Conservation (phyloP, 257 asterid genomes). For the Solanum boliviense region DNA sequence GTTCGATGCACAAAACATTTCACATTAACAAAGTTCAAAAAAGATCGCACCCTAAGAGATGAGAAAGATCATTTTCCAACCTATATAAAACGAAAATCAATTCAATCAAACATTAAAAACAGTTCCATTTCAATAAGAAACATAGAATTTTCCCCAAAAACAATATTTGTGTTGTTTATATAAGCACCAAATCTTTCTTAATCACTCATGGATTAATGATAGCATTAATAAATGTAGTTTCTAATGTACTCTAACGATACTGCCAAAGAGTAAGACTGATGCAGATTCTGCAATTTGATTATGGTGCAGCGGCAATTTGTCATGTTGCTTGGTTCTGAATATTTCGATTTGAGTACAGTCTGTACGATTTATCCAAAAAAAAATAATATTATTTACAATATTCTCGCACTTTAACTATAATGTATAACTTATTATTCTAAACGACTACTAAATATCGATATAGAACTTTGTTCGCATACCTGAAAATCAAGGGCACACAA, state of each 20-base stretch:
- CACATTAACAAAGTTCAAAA: not conserved
- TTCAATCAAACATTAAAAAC: not conserved
- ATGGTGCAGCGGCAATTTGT: conserved; percentile 15
- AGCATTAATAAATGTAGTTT: not conserved
- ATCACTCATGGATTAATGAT: not conserved
- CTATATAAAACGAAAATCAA: not conserved
- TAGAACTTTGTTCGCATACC: not conserved
- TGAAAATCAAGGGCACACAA: not conserved
- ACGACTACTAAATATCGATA: not conserved
- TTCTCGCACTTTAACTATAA: not conserved
- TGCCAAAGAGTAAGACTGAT: not conserved
- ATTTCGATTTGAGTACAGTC: not conserved
- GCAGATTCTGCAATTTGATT: not conserved
- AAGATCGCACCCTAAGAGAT: not conserved
- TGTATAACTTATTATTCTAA: not conserved
- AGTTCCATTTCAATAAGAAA: not conserved
- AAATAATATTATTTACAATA: not conserved
- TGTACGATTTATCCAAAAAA: not conserved
- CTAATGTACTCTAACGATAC: not conserved
- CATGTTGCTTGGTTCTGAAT: not conserved
- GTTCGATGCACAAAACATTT: not conserved
- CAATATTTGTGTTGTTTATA: not conserved
- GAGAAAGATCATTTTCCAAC: not conserved
- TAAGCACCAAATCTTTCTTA: not conserved
- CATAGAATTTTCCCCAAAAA: not conserved